Evolutionary conservation across 2,329 filamentous ascomycete species (phyloP), one percentile per base, ranked within the genome.

Genomic region (Thermothelomyces thermophilus): DNA sequence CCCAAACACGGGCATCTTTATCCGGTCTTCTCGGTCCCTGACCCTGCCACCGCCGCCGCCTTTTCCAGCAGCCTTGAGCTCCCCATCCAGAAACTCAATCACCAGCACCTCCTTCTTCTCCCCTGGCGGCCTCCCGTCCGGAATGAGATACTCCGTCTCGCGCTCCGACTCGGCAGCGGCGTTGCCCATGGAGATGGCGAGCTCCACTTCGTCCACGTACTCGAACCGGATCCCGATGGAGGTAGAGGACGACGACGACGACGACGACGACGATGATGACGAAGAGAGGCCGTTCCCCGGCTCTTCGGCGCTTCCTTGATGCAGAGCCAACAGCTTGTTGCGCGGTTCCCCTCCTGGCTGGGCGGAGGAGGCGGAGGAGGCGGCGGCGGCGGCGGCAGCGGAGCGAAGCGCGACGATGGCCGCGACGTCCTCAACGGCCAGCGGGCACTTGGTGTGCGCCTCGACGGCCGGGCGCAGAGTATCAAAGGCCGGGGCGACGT

Each of bases 51-150:
- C 72, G 90, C 82, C 1, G 86, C 24, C 24, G 5, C 87, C 0
- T 85, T 88, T 64, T 86, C n/a, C 85, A 63, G 94, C 84, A 35
- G 86, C 77, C 69, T 90, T 96, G 58, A 97, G 68, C 63, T 96
- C 91, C 0, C 86, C 90, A 64, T 97, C 93, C 16, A 95, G 70
- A 58, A 94, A 97, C 64, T 97, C 93, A 61, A 98, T 95, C 31
- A 91, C 79, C 20, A 98, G 69, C 14, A 95, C 84, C 59, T 95
- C 83, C 45, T 76, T 76, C 2, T 72, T 34, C 28, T 53, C 22
- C 2, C n/a, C 24, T 13, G 17, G 17, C 3, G 11, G 13, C 4
- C 71, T 60, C 35, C 64, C 60, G 46, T 48, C 31, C 64, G 64
- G 33, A 63, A 66, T 10, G 10, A 37, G 11, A 24, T 40, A 46